A percentile compares a stretch with the other conserved stretches of the same genome.
These are phyloP conservation scores for Alternaria metachromatica DNA, from an alignment of 2,329 filamentous ascomycete species.

Conservation along the genomic window DNA sequence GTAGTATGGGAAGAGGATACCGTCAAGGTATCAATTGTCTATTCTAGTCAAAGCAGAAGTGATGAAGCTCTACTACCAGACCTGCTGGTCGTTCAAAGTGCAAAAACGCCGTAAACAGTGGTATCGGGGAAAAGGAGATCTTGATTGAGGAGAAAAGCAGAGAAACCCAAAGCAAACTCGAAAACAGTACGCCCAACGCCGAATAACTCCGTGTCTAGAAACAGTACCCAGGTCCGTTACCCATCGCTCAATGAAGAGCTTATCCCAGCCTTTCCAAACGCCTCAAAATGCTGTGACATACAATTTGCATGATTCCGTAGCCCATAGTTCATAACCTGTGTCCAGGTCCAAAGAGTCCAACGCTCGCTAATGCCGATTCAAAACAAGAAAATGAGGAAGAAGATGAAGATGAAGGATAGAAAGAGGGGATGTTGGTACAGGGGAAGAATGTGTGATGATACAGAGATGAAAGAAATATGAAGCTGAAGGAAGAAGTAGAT, in stretches of 20 bases:
- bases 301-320: not conserved
- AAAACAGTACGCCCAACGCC: slow-evolving; percentile 1
- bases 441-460: slow-evolving; percentile 3
- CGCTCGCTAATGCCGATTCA: slow-evolving; percentile 18
- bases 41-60: not conserved
- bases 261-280: slow-evolving; percentile 1
- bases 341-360: slow-evolving; percentile 14
- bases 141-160: not conserved
- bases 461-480: not conserved
- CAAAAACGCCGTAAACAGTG: not conserved
- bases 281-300: not conserved
- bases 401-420: not conserved
- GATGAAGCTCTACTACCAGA: not conserved
- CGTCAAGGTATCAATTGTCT: not conserved
- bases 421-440: not conserved
- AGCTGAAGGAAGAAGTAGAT: not conserved
- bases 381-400: not conserved
- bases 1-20: not conserved
- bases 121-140: not conserved
- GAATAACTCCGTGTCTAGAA: slow-evolving; percentile 12
- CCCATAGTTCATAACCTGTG: not conserved
- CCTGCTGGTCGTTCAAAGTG: not conserved
- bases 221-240: slow-evolving; percentile 4
- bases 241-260: slow-evolving; percentile 24
- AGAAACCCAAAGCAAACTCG: not conserved